Conservation (phyloP, 495 filamentous ascomycete species). For the Pseudomonodictys pantanalensis region DNA sequence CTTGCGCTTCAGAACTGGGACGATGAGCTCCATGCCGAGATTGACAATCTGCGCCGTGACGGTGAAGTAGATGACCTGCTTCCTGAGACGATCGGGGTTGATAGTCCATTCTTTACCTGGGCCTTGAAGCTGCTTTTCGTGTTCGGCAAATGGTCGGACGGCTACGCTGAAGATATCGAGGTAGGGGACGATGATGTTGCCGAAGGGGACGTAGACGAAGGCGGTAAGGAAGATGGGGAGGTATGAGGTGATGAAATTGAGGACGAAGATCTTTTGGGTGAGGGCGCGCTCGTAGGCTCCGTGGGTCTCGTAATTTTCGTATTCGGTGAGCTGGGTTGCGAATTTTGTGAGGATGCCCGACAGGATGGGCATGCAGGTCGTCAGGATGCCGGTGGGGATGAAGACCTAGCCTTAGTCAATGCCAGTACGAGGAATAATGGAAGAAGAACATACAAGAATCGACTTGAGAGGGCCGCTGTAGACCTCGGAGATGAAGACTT, state of each 20-base stretch:
- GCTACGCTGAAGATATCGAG: constrained; percentile 82
- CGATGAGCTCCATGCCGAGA: constrained; percentile 78
- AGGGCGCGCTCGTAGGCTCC: constrained; percentile 76
- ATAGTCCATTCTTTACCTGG: constrained; percentile 67
- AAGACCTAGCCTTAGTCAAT: constrained; percentile 59
- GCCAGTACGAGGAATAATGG: background rate
- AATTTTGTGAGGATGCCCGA: constrained; percentile 70
- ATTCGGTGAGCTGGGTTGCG: constrained; percentile 75
- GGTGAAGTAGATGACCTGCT: constrained; percentile 95
- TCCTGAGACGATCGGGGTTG: constrained; percentile 77
- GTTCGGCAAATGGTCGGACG: constrained; percentile 68
- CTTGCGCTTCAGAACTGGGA: constrained; percentile 78
- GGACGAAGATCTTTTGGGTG: constrained; percentile 85
- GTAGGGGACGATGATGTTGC: constrained; percentile 79
- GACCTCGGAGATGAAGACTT: constrained; percentile 92
- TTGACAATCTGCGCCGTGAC: constrained; percentile 93
- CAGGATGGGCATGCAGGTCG: constrained; percentile 75
- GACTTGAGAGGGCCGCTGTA: constrained; percentile 88
- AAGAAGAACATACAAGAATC: constrained; percentile 61
- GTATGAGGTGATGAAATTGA: constrained; percentile 98
- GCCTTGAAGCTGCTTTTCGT: constrained; percentile 61
- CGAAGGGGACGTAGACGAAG: constrained; percentile 96
- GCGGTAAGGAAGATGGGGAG: constrained; percentile 88
- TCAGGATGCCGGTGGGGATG: constrained; percentile 81
- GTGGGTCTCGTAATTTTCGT: constrained; percentile 88